phyloP scores from a whole-genome alignment of 768 basidiomycete species.

The Pleurotus salmoneostramineus region DNA sequence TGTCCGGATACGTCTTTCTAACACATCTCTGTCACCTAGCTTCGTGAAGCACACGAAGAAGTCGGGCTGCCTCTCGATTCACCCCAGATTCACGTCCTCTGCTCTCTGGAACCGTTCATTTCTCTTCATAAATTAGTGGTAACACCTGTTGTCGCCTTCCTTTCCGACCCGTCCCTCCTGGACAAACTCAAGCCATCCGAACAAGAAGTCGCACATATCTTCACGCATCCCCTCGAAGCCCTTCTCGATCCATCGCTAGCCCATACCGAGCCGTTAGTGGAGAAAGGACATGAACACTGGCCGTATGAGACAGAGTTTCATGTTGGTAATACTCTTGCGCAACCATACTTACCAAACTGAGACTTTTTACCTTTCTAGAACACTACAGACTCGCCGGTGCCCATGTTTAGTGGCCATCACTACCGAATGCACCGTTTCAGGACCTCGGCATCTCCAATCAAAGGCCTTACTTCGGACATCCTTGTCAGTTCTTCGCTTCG shows the following conservation, averaged over 20 bases:
- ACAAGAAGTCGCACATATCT: constrained; percentile 76
- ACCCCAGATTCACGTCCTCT: constrained; percentile 56
- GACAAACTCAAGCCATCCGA: constrained; percentile 47
- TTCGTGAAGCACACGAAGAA: constrained; percentile 83
- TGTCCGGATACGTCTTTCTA: background rate
- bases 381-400: constrained; percentile 45
- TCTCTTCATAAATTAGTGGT: constrained; percentile 69
- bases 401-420: constrained; percentile 41
- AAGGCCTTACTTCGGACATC: constrained; percentile 82
- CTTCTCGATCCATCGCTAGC: constrained; percentile 58
- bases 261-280: constrained; percentile 44
- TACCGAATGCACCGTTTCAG: constrained; percentile 88
- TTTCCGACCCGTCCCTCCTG: constrained; percentile 53
- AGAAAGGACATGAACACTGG: constrained; percentile 70
- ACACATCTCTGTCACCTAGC: background rate
- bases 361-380: constrained; percentile 34
- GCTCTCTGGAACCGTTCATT: constrained; percentile 61
- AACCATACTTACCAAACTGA: constrained; percentile 1
- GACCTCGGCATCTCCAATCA: constrained; percentile 73
- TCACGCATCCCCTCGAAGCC: constrained; percentile 74
- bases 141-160: constrained; percentile 72
- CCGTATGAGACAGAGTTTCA: constrained; percentile 69
- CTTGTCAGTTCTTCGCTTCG: constrained; percentile 43
- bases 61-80: constrained; percentile 61
- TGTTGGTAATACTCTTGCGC: constrained; percentile 36